These are phyloP conservation scores for Pleurotus sapidus DNA, from an alignment of 768 basidiomycete genomes.

Conservation along the genomic window DNA sequence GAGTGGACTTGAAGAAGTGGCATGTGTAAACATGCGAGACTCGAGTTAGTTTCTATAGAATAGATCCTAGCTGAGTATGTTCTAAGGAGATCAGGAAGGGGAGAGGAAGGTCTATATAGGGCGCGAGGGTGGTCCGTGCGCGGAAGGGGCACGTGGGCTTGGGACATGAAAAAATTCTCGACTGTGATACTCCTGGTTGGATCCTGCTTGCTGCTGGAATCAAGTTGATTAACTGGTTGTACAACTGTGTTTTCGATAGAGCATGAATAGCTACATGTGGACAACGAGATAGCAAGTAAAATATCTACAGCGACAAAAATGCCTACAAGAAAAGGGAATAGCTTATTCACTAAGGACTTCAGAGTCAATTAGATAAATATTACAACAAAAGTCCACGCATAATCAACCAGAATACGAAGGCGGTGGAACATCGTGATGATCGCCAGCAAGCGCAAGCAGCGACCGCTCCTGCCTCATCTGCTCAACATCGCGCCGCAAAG, in stretches of 20 bases:
- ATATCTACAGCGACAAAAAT: too few relatives aligned
- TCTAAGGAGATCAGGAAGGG: conserved; percentile 36
- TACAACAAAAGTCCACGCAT: too few relatives aligned
- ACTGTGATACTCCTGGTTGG: too few relatives aligned
- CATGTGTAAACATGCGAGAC: conserved; percentile 72
- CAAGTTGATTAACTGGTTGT: too few relatives aligned
- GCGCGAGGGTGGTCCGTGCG: conserved; percentile 31
- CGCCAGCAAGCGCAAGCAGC: not conserved
- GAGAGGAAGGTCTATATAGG: conserved; percentile 29
- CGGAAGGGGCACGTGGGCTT: not conserved
- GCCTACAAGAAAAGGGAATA: too few relatives aligned
- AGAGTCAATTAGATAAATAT: too few relatives aligned
- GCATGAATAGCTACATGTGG: too few relatives aligned
- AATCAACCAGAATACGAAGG: not conserved
- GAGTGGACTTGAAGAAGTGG: conserved; percentile 60
- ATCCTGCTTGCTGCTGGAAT: too few relatives aligned
- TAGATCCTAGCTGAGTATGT: conserved; percentile 74
- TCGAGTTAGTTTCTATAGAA: conserved; percentile 70
- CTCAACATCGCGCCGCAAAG: not conserved
- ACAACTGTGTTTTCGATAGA: too few relatives aligned
- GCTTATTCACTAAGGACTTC: too few relatives aligned
- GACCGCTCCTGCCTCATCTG: not conserved
- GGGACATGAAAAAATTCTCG: too few relatives aligned
- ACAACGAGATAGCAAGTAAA: too few relatives aligned
- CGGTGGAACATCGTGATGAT: not conserved